Base-by-base conservation (phyloP, 768 basidiomycete genomes). In the Leccinum pellstonianum region DNA sequence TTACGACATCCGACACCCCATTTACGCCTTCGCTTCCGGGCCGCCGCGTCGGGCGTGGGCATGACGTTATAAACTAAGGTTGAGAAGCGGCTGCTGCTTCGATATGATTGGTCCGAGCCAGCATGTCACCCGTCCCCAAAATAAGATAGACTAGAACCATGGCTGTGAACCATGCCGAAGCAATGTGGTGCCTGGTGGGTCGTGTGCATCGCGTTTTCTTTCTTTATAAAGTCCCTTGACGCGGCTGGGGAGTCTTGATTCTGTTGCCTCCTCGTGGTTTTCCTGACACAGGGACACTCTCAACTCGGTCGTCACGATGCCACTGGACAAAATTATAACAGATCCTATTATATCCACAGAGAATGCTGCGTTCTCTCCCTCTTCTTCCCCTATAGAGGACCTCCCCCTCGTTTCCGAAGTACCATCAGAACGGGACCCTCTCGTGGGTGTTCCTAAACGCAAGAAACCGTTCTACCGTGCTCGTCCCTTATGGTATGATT, bases 391-490 rank as follows among this genome's bases (percentile, higher is more conserved):
- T 50, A 21, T 63, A 49, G 66, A 70, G n/a, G 54, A 62, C 25
- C 61, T 68, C 29, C 60, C 62, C 31, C 38, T 63, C 12, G 12
- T 58, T 21, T 59, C 57, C 6, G 57, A 60, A 14, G 46, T 58
- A n/a, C 68, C 73, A 14, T 67, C 75, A 1, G 78, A 80, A 64
- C 64, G 55, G 1, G 66, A 71, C 51, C 72, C 73, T 33, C 69
- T 79, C 23, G 60, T 79, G 12, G 71, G 67, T 12, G 14, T 50
- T 50, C 57, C 56, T 48, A 60, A 61, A 35, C 27, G 38, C 5
- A 77, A 75, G 70, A 82, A 82, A 61, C 78, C 80, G 1, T 82
- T 80, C 69, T 82, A 81, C 61, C 79, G 81, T 54, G 75, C 81
- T 3, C 72, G 81, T 41, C 81, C 81, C 41, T 62, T 82, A 61